Percentiles rank a stretch among this genome's conserved stretches.
Evolutionary conservation across 257 asterid species (phyloP).

Genomic region (Ballota nigra): DNA sequence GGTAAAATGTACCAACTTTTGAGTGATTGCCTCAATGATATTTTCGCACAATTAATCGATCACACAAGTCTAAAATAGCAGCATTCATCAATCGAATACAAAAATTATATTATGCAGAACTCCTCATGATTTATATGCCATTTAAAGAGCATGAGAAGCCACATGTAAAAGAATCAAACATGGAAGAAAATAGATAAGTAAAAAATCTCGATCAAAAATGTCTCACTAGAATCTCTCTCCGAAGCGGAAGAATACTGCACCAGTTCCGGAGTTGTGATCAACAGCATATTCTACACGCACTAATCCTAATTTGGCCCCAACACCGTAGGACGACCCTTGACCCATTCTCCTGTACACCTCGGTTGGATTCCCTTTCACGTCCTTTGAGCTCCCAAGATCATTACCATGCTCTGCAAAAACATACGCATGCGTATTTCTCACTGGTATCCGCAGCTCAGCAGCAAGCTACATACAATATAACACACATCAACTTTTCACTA

Average conservation of each 20-base stretch:
- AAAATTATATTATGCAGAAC: not conserved
- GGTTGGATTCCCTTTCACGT: constrained; percentile 95
- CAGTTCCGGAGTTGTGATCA: constrained; percentile 89
- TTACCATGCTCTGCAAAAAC: constrained; percentile 95
- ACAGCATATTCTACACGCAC: constrained; percentile 93
- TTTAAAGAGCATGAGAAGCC: too few species aligned
- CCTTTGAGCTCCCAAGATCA: constrained; percentile 90
- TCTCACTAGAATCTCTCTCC: constrained; percentile 83
- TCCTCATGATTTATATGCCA: not conserved
- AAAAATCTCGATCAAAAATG: too few species aligned
- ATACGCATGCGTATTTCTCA: constrained; percentile 75
- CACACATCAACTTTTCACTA: constrained; percentile 15
- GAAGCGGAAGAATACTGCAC: constrained; percentile 83
- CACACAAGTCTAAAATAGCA: not conserved
- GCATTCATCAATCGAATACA: not conserved
- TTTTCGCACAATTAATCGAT: not conserved
- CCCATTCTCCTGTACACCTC: constrained; percentile 92
- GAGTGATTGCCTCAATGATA: not conserved
- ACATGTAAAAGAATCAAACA: too few species aligned
- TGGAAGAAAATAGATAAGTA: too few species aligned
- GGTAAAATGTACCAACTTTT: not conserved
- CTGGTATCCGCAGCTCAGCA: constrained; percentile 85
- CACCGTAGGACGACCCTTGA: constrained; percentile 90
- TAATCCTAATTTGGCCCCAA: constrained; percentile 83
- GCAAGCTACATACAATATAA: constrained; percentile 52